Evolutionary conservation across 495 filamentous ascomycete species (phyloP).

Genomic region (Lineolata rhizophorae): DNA sequence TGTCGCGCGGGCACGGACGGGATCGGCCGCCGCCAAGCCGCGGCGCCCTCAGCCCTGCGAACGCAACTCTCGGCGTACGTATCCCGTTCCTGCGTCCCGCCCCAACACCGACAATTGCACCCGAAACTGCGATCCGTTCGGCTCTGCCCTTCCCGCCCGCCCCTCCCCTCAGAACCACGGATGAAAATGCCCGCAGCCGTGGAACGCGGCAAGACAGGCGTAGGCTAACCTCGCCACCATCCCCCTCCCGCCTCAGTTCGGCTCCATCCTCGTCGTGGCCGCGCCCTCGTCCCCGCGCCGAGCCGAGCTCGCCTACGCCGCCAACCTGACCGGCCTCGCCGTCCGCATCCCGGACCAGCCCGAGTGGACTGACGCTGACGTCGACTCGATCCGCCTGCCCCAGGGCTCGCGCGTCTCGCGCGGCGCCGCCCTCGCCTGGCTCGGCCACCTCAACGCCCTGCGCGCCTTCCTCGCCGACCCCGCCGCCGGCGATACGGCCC

Average conservation of each 20-base stretch:
- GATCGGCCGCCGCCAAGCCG: no score
- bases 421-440: constrained; percentile 15
- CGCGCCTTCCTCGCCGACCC: constrained; percentile 2
- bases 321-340: constrained; percentile 17
- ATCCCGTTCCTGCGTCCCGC: no score
- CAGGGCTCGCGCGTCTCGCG: constrained; percentile 9
- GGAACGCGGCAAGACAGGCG: no score
- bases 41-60: no score
- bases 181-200: no score
- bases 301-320: constrained; percentile 13
- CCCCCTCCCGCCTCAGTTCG: constrained; percentile 8
- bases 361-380: constrained; percentile 15
- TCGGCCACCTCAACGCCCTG: constrained; percentile 17
- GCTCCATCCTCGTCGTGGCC: constrained; percentile 16
- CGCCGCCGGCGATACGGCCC: constrained; percentile 20
- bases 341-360: constrained; percentile 17
- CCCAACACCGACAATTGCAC: no score
- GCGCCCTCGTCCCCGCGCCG: constrained; percentile 10
- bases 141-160: neutral
- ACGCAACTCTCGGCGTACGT: constrained; percentile 1
- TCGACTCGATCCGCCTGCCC: constrained; percentile 6
- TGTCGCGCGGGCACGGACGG: no score
- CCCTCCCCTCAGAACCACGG: neutral
- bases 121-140: neutral
- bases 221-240: no score